Evolutionary conservation across 192 early-diverging fungal genomes (phyloP).

Genomic region (Paraglomus occultum): DNA sequence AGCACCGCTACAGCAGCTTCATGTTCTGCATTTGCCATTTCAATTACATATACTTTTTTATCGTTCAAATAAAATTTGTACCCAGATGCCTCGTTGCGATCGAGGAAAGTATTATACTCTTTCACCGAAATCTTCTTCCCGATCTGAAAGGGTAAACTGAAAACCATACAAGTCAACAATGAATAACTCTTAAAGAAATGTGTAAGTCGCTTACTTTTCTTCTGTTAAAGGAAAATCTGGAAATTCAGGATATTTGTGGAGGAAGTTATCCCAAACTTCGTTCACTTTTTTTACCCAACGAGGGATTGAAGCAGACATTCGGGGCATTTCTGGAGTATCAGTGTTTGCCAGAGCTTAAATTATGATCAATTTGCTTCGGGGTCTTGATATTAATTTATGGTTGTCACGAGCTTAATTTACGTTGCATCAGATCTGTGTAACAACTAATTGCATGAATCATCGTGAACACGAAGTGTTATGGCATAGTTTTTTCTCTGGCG

Average conservation of each 20-base stretch:
- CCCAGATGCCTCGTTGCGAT: conserved; percentile 15
- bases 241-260: conserved; percentile 1
- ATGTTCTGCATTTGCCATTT: conserved; percentile 12
- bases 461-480: too few relatives aligned
- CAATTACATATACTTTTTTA: conserved; percentile 17
- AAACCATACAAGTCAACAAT: conserved; percentile 18
- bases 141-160: conserved; percentile 23
- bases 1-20: background rate
- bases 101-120: conserved; percentile 17
- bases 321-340: too few relatives aligned
- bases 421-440: too few relatives aligned
- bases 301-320: conserved; percentile 5
- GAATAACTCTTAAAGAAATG: conserved; percentile 24
- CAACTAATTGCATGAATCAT: too few relatives aligned
- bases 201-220: conserved; percentile 13
- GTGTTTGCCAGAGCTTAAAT: too few relatives aligned
- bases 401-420: too few relatives aligned
- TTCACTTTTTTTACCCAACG: conserved; percentile 19
- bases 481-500: conserved; percentile 17
- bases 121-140: conserved; percentile 15
- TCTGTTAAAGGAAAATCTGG: conserved; percentile 11
- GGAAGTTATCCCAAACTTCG: conserved; percentile 2
- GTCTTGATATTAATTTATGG: too few relatives aligned
- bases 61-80: conserved; percentile 21
- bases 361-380: too few relatives aligned